Evolutionary conservation across 805 yeast genomes (phyloP).

Genomic region (Vanderwaltozyma yarrowii): DNA sequence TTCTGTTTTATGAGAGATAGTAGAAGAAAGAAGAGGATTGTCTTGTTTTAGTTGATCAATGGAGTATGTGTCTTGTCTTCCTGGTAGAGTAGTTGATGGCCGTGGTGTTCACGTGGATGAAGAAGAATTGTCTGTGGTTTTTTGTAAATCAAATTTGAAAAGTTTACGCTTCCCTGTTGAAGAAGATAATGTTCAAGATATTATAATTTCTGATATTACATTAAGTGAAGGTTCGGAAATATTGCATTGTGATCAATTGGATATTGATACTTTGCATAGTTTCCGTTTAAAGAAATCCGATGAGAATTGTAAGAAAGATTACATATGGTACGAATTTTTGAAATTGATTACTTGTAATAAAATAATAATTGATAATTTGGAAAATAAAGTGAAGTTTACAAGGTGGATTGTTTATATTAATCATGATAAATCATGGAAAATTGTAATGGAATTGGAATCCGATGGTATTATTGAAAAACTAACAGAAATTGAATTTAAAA

Average conservation of each 20-base stretch:
- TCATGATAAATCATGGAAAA: slow-evolving; percentile 8
- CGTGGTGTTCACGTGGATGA: slow-evolving; percentile 5
- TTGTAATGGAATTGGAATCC: slow-evolving; percentile 14
- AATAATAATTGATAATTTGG: slow-evolving; percentile 4
- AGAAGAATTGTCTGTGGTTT: slow-evolving; percentile 7
- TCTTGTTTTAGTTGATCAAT: too few species aligned
- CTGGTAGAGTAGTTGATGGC: slow-evolving; percentile 1
- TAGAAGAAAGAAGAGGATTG: too few species aligned
- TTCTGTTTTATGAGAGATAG: too few species aligned
- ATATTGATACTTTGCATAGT: slow-evolving; percentile 5
- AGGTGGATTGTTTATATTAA: slow-evolving; percentile 12
- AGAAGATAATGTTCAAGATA: slow-evolving; percentile 1
- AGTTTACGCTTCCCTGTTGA: slow-evolving; percentile 1
- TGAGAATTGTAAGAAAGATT: not conserved
- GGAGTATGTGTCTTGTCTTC: slow-evolving; percentile 16
- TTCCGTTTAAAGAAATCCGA: slow-evolving; percentile 3
- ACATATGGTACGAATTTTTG: slow-evolving; percentile 20
- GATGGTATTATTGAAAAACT: slow-evolving; percentile 14
- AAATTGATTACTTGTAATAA: slow-evolving; percentile 12
- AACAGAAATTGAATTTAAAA: slow-evolving; percentile 12
- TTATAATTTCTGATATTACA: slow-evolving; percentile 7
- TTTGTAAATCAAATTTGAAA: slow-evolving; percentile 2
- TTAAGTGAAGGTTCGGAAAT: slow-evolving; percentile 22
- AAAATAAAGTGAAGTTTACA: slow-evolving; percentile 5
- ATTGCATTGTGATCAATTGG: slow-evolving; percentile 1